Conservation (phyloP, 352 stramenopile genomes). For the Globisporangium spiculum region DNA sequence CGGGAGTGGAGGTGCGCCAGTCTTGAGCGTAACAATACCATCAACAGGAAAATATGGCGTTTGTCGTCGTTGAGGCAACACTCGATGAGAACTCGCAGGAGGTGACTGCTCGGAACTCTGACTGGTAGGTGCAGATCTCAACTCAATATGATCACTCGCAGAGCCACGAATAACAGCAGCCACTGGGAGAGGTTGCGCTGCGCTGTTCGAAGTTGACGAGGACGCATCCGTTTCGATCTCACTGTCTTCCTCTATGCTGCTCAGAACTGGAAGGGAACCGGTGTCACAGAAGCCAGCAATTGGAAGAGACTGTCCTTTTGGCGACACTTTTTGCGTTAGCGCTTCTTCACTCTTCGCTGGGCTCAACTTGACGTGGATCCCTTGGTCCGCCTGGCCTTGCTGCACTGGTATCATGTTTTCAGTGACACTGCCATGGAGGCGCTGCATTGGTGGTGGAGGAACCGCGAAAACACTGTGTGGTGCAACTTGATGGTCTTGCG, state of each 20-base stretch:
- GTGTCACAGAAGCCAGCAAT: background rate
- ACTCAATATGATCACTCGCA: background rate
- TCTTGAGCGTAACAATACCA: background rate
- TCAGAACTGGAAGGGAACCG: background rate
- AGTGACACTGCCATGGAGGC: background rate
- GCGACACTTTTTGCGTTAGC: background rate
- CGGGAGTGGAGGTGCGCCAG: background rate
- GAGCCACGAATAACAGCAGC: background rate
- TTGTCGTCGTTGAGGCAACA: slow-evolving; percentile 7
- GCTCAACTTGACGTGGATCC: too few relatives aligned
- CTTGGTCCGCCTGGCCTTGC: background rate
- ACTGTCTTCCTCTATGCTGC: background rate
- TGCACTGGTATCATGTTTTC: background rate
- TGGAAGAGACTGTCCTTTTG: background rate
- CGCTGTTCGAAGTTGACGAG: background rate
- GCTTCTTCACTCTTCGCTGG: background rate
- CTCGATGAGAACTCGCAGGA: background rate
- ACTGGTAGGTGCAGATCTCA: background rate
- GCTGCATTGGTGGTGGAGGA: too few relatives aligned
- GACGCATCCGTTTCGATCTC: background rate
- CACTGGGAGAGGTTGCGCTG: background rate
- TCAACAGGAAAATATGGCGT: background rate
- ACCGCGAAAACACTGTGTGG: background rate
- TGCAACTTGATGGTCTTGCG: background rate
- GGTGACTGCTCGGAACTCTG: background rate